Base-by-base conservation (phyloP, 306 rosid genomes). In the Fragaria vesca region DNA sequence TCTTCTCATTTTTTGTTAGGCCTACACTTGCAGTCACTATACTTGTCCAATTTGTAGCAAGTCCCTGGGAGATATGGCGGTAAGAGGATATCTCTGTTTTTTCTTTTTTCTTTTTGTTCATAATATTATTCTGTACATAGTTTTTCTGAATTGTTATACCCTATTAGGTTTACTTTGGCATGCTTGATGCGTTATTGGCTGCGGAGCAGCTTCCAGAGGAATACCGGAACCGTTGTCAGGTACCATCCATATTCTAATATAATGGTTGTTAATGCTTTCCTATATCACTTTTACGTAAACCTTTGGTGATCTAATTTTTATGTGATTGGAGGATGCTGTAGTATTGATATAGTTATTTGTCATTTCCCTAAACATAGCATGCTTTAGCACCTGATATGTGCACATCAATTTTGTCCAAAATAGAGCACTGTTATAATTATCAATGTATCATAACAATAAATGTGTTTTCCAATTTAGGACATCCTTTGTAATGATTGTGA, bases 41-140 rank as follows among this genome's bases (percentile, higher is more conserved):
- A 93, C 96, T 32, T 96, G 99, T 82, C 99, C 99, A 76, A 93
- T 96, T 81, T 96, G 99, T 91, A 90, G 99, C 96, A 96, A 93
- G 83, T 93, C 99, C 79, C 77, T 96, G 87, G 99, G 99, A 82
- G 98, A 96, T 75, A 93, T 96, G 99, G 98, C 97, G 77, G 99
- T 96, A 89, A 86, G 94, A 80, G 76, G 66, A 24, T 24, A 60
- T 60, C 36, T 21, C 0, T 58, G 57, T 77, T 46, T 18, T 67
- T 55, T 78, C 40, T 18, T 63, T 46, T 63, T 46, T 78, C 47
- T 43, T 43, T 9, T 43, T 43, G 47, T 51, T 68, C 60, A 40
- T 15, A 7, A 5, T 63, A 21, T 66, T 66, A 72, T 55, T 73
- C 24, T 71, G 4, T 21, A 13, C 69, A n/a, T 30, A 8, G 21